Evolutionary conservation across 163 green algal species (phyloP).

Genomic region (Scenedesmus sp.): DNA sequence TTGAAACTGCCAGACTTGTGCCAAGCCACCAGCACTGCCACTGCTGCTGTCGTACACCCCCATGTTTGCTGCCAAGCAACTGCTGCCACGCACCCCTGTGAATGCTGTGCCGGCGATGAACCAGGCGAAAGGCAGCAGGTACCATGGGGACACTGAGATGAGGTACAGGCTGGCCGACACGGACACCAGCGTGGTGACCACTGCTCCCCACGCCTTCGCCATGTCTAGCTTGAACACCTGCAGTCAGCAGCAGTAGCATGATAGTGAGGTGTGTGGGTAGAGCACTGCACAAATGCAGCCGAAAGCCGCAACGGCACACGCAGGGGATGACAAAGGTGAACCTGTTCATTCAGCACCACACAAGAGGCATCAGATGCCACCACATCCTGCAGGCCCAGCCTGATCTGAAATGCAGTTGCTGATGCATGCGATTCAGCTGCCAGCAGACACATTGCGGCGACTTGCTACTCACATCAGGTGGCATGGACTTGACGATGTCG

Average conservation of each 20-base stretch:
- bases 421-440: too few relatives aligned
- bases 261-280: not conserved
- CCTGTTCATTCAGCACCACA: too few relatives aligned
- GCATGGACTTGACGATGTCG: conserved; percentile 88
- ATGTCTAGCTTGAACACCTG: conserved; percentile 96
- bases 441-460: not conserved
- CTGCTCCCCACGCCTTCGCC: conserved; percentile 86
- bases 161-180: conserved; percentile 83
- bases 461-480: conserved; percentile 70
- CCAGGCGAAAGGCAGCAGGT: conserved; percentile 94
- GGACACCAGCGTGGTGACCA: conserved; percentile 79
- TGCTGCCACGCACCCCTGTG: conserved; percentile 83
- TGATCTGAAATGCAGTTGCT: not conserved
- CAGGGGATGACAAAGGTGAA: not conserved
- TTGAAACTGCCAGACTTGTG: not conserved
- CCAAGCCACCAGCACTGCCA: not conserved
- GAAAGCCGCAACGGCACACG: not conserved
- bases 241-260: not conserved
- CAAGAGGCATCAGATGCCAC: too few relatives aligned
- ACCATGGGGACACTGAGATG: conserved; percentile 90
- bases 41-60: not conserved
- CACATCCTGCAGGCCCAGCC: too few relatives aligned
- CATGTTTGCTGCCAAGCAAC: not conserved
- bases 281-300: not conserved
- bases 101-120: conserved; percentile 91